Conservation (phyloP, 257 asterid species). For the Solanum tarijense region DNA sequence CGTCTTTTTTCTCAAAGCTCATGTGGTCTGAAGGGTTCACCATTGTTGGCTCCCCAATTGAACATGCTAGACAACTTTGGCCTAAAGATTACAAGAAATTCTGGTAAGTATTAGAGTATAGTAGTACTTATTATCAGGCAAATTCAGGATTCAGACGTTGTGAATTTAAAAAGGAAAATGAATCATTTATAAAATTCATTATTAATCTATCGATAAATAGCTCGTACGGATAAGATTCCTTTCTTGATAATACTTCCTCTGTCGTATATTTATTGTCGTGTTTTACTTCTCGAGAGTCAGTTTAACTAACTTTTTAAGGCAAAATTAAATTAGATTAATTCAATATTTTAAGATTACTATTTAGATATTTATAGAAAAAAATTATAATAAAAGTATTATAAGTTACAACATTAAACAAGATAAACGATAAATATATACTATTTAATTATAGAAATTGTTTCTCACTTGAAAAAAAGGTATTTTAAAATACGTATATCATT, state of each 20-base stretch:
- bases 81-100: slow-evolving; percentile 45
- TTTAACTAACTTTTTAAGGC: not conserved
- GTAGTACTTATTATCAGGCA: not conserved
- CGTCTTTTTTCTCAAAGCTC: slow-evolving; percentile 65
- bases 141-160: not conserved
- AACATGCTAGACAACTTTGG: slow-evolving; percentile 80
- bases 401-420: not conserved
- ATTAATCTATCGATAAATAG: not conserved
- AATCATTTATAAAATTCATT: too few relatives aligned
- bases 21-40: slow-evolving; percentile 99
- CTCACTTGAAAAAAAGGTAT: too few relatives aligned
- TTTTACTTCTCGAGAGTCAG: not conserved
- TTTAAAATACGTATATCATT: too few relatives aligned
- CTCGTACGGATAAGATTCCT: not conserved
- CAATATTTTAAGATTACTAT: not conserved
- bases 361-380: not conserved
- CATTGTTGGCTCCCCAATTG: slow-evolving; percentile 59
- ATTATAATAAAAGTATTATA: not conserved
- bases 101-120: slow-evolving; percentile 34
- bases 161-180: not conserved
- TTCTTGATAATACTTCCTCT: not conserved
- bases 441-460: not conserved
- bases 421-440: not conserved
- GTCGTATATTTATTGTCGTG: not conserved
- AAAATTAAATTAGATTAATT: not conserved